Conservation (phyloP, 495 filamentous ascomycete genomes). For the Aspergillus taichungensis region DNA sequence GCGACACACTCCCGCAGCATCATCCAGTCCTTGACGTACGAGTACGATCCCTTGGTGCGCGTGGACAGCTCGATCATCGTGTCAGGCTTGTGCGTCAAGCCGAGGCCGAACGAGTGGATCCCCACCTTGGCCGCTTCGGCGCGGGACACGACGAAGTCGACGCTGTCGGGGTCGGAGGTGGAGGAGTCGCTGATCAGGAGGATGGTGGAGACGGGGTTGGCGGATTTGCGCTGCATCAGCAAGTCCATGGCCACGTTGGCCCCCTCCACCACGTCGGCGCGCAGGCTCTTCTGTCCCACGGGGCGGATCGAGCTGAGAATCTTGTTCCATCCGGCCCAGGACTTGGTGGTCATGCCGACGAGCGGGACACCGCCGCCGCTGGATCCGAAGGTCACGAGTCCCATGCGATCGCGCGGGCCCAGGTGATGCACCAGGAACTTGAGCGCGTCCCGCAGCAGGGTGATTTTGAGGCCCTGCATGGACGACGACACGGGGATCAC, state of each 20-base stretch:
- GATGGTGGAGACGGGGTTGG: slow-evolving; percentile 93
- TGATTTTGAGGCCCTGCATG: slow-evolving; percentile 98
- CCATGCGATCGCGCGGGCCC: slow-evolving; percentile 94
- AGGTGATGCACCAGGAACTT: slow-evolving; percentile 88
- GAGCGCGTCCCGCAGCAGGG: slow-evolving; percentile 83
- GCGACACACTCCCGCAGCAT: slow-evolving; percentile 97
- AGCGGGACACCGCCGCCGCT: slow-evolving; percentile 88
- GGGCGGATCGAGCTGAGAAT: slow-evolving; percentile 83
- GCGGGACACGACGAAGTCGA: slow-evolving; percentile 96
- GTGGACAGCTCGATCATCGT: slow-evolving; percentile 97
- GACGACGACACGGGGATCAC: slow-evolving; percentile 97
- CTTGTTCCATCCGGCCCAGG: slow-evolving; percentile 85
- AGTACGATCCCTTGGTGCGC: slow-evolving; percentile 92
- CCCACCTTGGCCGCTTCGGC: slow-evolving; percentile 98
- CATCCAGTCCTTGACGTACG: slow-evolving; percentile 99
- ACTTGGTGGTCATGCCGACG: slow-evolving; percentile 95
- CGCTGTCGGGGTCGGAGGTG: slow-evolving; percentile 91
- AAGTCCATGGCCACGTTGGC: slow-evolving; percentile 99
- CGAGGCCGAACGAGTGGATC: slow-evolving; percentile 94
- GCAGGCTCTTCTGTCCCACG: slow-evolving; percentile 91
- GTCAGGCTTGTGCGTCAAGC: slow-evolving; percentile 95
- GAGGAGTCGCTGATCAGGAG: slow-evolving; percentile 97
- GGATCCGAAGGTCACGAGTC: slow-evolving; percentile 93
- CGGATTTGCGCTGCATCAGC: slow-evolving; percentile 94
- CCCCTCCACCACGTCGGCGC: slow-evolving; percentile 94